Conservation (phyloP, 768 basidiomycete genomes). For the Boletus subcaerulescens region DNA sequence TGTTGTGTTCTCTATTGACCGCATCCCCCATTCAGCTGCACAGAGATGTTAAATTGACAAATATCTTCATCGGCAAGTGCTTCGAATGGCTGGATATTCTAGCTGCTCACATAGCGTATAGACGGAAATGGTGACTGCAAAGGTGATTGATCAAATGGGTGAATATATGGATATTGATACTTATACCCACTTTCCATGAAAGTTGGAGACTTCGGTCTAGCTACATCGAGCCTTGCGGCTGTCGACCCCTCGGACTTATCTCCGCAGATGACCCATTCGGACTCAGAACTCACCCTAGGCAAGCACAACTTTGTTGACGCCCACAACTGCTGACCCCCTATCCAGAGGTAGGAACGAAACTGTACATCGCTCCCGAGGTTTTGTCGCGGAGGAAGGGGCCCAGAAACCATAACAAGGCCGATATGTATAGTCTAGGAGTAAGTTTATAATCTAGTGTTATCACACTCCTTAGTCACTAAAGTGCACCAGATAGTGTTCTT, state of each 20-base stretch:
- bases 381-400: constrained; percentile 57
- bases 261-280: constrained; percentile 40
- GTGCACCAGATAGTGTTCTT: constrained; percentile 83
- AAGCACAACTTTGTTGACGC: constrained; percentile 8
- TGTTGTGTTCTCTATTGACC: constrained; percentile 3
- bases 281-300: constrained; percentile 78
- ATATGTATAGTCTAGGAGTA: constrained; percentile 93
- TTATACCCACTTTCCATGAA: not conserved
- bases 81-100: not conserved
- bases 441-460: constrained; percentile 22
- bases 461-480: not conserved
- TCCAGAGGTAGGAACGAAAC: constrained; percentile 80
- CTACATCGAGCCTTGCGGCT: constrained; percentile 76
- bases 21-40: constrained; percentile 50
- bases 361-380: constrained; percentile 94
- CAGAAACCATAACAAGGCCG: constrained; percentile 84
- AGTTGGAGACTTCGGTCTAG: constrained; percentile 94
- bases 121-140: constrained; percentile 84
- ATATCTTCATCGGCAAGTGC: constrained; percentile 83
- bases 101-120: constrained; percentile 25
- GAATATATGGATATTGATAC: not conserved
- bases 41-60: constrained; percentile 88
- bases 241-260: constrained; percentile 71
- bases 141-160: constrained; percentile 37
- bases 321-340: not conserved